Base-by-base conservation (phyloP, 2,329 filamentous ascomycete species). In the Stagonosporopsis cucurbitacearum region DNA sequence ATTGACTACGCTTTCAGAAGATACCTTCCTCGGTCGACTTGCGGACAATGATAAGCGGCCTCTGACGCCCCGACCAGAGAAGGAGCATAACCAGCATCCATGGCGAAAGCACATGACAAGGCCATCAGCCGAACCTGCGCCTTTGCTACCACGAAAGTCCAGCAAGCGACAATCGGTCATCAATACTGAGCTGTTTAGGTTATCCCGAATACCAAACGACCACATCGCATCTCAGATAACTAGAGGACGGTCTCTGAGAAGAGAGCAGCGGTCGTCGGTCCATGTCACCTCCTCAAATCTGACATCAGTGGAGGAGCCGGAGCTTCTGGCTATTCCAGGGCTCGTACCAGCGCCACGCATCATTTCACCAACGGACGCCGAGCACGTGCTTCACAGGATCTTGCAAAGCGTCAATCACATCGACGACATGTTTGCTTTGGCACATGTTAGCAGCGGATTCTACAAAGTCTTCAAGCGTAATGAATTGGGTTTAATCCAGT, bases 381-480 rank as follows among this genome's bases (percentile, higher is more conserved):
- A 84, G 57, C 65, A 74, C n/a, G 77, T 86, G 4, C 76, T 86
- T 15, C 66, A 83, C 17, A 65, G 69, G n/a, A 84, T 87, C 11
- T 72, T 87, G 54, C 70, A 77, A 40, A 77, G 73, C 4, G 74
- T 85, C 7, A 71, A 77, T 32, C 79, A 77, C 2, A 73, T 85
- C 2, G 78, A 82, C 30, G 84, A 86, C 64, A 75, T 88, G 0
- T 84, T 84, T 62, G 79, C 79, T 30, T 77, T 81, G 4, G 83
- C 82, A 4, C 71, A 81, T 7, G 76, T 86, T 42, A 86, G 83
- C 65, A 78, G 77, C 43, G 81, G 80, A 19, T 86, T 86, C 70
- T 85, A 85, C 63, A 75, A 75, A 3, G 79, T 84, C 0, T 87
- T 84, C 72, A 85, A 86, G 66, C 73, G 77, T 19, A 77, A 86